Conservation (phyloP, 306 rosid species). For the Sindora glabra region DNA sequence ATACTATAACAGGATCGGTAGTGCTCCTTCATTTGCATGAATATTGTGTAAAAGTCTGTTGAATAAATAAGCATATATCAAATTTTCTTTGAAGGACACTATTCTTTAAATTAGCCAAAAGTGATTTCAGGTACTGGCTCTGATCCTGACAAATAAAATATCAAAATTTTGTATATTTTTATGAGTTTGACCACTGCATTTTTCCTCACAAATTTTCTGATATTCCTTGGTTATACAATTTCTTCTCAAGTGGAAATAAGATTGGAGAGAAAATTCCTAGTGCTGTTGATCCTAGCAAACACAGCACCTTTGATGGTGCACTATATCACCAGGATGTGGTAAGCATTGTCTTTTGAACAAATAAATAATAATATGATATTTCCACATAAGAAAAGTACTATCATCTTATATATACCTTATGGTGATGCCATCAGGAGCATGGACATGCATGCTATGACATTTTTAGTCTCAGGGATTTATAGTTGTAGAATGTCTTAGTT, state of each 20-base stretch:
- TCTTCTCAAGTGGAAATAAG: constrained; percentile 71
- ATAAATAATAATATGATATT: background rate
- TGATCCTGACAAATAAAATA: constrained; percentile 12
- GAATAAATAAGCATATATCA: background rate
- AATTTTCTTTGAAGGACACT: background rate
- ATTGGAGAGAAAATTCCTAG: constrained; percentile 80
- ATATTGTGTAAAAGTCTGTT: background rate
- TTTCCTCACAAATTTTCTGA: constrained; percentile 13
- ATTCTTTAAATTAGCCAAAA: constrained; percentile 54
- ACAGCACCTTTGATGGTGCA: constrained; percentile 54
- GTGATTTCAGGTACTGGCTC: constrained; percentile 57
- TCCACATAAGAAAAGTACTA: background rate
- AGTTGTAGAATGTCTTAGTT: background rate
- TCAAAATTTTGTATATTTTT: constrained; percentile 11
- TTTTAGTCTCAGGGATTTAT: background rate
- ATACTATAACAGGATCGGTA: too few relatives aligned
- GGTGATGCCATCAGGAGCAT: background rate
- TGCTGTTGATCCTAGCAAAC: constrained; percentile 62
- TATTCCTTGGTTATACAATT: constrained; percentile 25
- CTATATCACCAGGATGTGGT: constrained; percentile 57
- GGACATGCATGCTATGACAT: background rate
- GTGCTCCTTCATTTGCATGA: too few relatives aligned
- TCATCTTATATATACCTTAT: background rate
- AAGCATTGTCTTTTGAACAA: constrained; percentile 20
- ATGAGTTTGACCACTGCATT: background rate